A percentile compares a stretch with the other conserved stretches of the same genome.
Evolutionary conservation across 2,329 filamentous ascomycete species (phyloP).

Genomic region (Pseudofabraea citricarpa): DNA sequence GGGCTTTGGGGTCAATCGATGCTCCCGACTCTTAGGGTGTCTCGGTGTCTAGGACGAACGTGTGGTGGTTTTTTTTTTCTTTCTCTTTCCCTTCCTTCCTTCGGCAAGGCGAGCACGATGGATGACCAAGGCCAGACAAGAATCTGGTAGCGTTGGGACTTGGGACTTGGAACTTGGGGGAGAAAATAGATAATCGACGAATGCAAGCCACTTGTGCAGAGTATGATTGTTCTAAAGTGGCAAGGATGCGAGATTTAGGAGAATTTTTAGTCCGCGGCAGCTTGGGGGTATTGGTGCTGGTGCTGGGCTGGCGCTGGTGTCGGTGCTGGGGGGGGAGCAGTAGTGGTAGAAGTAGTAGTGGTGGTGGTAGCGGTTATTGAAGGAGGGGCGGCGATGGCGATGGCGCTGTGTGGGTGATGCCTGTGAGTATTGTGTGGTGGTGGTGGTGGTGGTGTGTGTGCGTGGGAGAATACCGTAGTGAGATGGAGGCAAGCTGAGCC

Average conservation of each 20-base stretch:
- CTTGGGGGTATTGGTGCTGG: background rate
- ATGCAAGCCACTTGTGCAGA: background rate
- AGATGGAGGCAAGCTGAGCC: too few species aligned
- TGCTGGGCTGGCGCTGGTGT: background rate
- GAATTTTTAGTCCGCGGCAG: background rate
- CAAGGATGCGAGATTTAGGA: background rate
- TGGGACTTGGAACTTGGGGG: too few species aligned
- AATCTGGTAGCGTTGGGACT: background rate
- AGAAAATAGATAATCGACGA: background rate
- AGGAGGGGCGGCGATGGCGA: background rate
- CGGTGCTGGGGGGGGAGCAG: background rate
- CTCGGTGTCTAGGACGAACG: conserved; percentile 1
- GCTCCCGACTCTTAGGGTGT: background rate
- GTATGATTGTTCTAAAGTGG: background rate
- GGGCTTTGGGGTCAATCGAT: background rate
- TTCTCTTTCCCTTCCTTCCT: too few species aligned
- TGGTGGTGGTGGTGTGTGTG: too few species aligned
- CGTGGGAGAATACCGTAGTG: too few species aligned
- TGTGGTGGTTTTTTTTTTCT: background rate
- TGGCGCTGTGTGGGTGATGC: too few species aligned
- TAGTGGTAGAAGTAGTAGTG: background rate
- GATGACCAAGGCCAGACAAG: too few species aligned
- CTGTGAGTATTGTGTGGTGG: too few species aligned
- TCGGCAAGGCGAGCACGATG: background rate
- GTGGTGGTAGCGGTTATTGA: background rate